Base-by-base conservation (phyloP, 345 rosid genomes). In the Ailanthus altissimus region DNA sequence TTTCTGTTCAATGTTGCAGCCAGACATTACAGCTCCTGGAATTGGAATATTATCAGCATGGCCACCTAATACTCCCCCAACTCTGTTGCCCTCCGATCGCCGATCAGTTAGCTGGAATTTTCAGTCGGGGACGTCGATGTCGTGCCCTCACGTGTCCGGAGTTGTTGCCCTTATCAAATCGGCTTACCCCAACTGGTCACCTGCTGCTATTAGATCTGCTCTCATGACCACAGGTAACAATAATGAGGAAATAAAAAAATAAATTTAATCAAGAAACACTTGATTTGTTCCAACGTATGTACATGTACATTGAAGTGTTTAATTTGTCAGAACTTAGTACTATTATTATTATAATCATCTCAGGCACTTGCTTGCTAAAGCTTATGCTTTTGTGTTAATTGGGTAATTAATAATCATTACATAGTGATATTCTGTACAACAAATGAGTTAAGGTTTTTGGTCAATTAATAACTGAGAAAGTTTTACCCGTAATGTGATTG, bases 71-170 rank as follows among this genome's bases (percentile, higher is more conserved):
- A 83, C 88, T 63, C 84, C 93, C 20, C 91, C 92, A 0, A 77
- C 86, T 40, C 18, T 63, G 58, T 63, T 70, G 5, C 77, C 83
- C 7, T 14, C 67, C 0, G 90, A 86, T 70, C 49, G 26, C 5
- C 82, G 86, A 8, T 81, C 75, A 0, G 79, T 88, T 50, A 69
- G 77, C 36, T 93, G 93, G 96, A 90, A 87, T 77, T 81, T 93
- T 32, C 91, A 70, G 65, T 86, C 94, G 0, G 96, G 96, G 74
- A 91, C 92, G 25, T 91, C 94, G 10, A 90, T 91, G 96, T 83
- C 97, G 2, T 85, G 94, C 76, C 96, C 97, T 70, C 94, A 91
- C 47, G 94, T 91, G 2, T 77, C 94, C 10, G 94, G 93, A 47
- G 81, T 85, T 0, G 89, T 79, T 10, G 94, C 94, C 2, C 90